Percentiles rank a stretch among this genome's conserved stretches.
phyloP scores from a whole-genome alignment of 441 rosid genomes.

The Lepidium campestre region DNA sequence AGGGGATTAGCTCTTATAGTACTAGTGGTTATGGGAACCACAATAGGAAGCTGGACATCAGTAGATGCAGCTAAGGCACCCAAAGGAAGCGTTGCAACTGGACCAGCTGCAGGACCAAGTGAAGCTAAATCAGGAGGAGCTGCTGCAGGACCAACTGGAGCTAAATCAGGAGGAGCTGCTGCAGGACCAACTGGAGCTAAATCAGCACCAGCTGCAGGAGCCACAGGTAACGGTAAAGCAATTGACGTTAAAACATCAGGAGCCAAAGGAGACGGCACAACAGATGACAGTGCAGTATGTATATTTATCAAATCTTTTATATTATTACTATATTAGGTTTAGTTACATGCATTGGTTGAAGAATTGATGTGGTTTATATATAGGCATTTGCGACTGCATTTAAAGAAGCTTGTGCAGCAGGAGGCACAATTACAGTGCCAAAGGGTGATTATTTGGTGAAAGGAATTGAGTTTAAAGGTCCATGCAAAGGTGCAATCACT shows the following conservation, averaged over 20 bases:
- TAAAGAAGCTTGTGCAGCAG: constrained; percentile 17
- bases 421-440: constrained; percentile 20
- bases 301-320: neutral
- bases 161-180: too few species aligned
- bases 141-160: too few species aligned
- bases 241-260: constrained; percentile 28
- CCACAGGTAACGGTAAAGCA: neutral
- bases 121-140: neutral
- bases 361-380: neutral
- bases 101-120: neutral
- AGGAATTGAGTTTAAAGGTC: constrained; percentile 15
- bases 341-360: too few species aligned
- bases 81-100: neutral
- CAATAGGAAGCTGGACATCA: constrained; percentile 4
- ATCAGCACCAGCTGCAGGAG: neutral
- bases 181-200: neutral
- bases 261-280: constrained; percentile 30
- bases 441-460: constrained; percentile 30
- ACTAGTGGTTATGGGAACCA: constrained; percentile 10
- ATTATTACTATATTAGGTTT: too few species aligned
- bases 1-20: neutral
- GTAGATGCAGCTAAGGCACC: neutral
- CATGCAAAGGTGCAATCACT: constrained; percentile 29
- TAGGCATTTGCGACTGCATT: constrained; percentile 31
- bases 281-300: constrained; percentile 29